Percentiles rank a stretch among this genome's conserved stretches.
phyloP scores from a whole-genome alignment of 164 flowering plant species.

The Kingdonia uniflora region DNA sequence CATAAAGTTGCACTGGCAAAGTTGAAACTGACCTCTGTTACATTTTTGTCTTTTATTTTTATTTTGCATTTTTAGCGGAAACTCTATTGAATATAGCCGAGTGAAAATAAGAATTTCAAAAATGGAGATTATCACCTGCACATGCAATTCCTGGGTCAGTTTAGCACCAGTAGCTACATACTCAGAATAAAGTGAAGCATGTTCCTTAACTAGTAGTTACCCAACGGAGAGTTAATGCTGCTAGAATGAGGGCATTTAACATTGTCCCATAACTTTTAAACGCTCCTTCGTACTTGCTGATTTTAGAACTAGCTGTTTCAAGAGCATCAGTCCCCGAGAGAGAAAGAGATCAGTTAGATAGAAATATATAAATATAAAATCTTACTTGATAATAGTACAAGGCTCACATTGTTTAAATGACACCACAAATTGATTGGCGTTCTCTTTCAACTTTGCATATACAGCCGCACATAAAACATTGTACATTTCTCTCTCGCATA shows the following conservation, averaged over 20 bases:
- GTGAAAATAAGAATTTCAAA: too few relatives aligned
- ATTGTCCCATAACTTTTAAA: slow-evolving; percentile 76
- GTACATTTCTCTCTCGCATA: slow-evolving; percentile 98
- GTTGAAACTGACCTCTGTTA: too few relatives aligned
- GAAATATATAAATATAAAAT: neutral
- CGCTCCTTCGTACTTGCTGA: slow-evolving; percentile 93
- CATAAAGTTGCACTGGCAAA: too few relatives aligned
- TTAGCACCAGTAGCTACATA: slow-evolving; percentile 84
- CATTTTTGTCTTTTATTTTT: too few relatives aligned
- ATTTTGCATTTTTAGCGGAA: too few relatives aligned
- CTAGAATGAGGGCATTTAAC: slow-evolving; percentile 93
- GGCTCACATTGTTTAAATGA: slow-evolving; percentile 65
- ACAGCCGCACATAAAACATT: slow-evolving; percentile 80
- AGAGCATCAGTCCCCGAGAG: slow-evolving; percentile 86
- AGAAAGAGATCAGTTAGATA: slow-evolving; percentile 7
- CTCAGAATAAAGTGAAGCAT: slow-evolving; percentile 45
- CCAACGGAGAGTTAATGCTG: slow-evolving; percentile 58
- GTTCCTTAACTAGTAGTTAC: slow-evolving; percentile 16
- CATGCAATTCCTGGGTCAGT: slow-evolving; percentile 69
- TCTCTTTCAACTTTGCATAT: slow-evolving; percentile 51
- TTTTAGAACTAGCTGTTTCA: slow-evolving; percentile 70
- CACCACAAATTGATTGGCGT: slow-evolving; percentile 18
- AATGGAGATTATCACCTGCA: slow-evolving; percentile 34
- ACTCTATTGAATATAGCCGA: too few relatives aligned
- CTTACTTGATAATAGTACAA: neutral